These are phyloP conservation scores for Pseudogymnoascus verrucosus DNA, from an alignment of 2,329 filamentous ascomycete genomes.

Conservation along the genomic window DNA sequence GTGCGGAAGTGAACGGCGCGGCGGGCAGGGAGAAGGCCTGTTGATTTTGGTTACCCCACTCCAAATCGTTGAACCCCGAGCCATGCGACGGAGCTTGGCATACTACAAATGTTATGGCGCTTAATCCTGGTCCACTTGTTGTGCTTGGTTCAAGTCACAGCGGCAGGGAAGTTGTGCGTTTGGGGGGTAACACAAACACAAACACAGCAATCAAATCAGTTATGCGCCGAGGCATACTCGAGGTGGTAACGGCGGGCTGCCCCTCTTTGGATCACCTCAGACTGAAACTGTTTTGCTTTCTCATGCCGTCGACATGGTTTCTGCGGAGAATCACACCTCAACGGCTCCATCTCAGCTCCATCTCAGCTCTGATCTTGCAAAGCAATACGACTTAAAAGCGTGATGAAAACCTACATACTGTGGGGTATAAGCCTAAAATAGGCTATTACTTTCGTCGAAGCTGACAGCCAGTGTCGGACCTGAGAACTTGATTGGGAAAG, in stretches of 20 bases:
- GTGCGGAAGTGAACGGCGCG: neutral
- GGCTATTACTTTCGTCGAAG: neutral
- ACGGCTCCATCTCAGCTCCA: neutral
- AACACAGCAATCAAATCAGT: neutral
- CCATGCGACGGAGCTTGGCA: constrained; percentile 3
- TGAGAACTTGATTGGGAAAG: neutral
- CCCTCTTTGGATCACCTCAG: neutral
- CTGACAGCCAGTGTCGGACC: neutral
- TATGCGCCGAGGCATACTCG: neutral
- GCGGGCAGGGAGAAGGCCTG: neutral
- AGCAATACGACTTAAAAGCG: neutral
- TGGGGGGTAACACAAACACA: neutral
- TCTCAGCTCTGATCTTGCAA: neutral
- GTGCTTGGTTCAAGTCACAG: neutral
- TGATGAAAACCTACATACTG: neutral
- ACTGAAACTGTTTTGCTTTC: neutral
- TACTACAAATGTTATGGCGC: neutral
- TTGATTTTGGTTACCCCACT: neutral
- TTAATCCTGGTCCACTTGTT: neutral
- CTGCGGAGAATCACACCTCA: neutral
- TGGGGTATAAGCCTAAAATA: neutral
- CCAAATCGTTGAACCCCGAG: neutral
- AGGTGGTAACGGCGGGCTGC: neutral
- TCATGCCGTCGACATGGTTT: neutral
- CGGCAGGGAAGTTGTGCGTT: neutral